phyloP scores from a whole-genome alignment of 139 green algal genomes.

The Penium margaritaceum region DNA sequence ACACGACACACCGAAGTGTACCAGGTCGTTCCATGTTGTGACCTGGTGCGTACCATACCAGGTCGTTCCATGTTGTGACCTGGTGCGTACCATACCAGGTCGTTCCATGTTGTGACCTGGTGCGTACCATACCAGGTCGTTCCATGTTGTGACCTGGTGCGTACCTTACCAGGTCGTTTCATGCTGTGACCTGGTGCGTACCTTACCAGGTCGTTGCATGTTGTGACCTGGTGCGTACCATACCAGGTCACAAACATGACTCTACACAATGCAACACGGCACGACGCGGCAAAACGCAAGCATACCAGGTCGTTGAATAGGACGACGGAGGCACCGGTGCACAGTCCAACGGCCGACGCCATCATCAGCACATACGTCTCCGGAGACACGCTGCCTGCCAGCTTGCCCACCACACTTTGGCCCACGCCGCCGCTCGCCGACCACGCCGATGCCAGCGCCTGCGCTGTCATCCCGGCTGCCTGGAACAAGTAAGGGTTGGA shows the following conservation, averaged over 20 bases:
- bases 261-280: constrained; percentile 25
- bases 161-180: constrained; percentile 24
- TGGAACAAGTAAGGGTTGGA: no score
- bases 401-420: not conserved
- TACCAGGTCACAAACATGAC: not conserved
- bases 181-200: not conserved
- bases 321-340: constrained; percentile 28
- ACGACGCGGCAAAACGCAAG: constrained; percentile 18
- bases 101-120: no score
- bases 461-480: not conserved
- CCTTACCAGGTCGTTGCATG: constrained; percentile 17
- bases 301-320: constrained; percentile 38
- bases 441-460: not conserved
- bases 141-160: not conserved
- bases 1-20: no score
- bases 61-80: no score
- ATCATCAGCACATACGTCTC: constrained; percentile 29
- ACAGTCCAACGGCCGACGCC: constrained; percentile 29
- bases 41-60: no score
- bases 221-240: not conserved
- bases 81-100: no score
- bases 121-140: no score
- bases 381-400: constrained; percentile 19
- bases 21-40: no score
- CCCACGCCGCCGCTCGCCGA: not conserved